These are phyloP conservation scores for Stagonosporopsis rhizophila DNA, from an alignment of 2,329 filamentous ascomycete species.

Conservation along the genomic window DNA sequence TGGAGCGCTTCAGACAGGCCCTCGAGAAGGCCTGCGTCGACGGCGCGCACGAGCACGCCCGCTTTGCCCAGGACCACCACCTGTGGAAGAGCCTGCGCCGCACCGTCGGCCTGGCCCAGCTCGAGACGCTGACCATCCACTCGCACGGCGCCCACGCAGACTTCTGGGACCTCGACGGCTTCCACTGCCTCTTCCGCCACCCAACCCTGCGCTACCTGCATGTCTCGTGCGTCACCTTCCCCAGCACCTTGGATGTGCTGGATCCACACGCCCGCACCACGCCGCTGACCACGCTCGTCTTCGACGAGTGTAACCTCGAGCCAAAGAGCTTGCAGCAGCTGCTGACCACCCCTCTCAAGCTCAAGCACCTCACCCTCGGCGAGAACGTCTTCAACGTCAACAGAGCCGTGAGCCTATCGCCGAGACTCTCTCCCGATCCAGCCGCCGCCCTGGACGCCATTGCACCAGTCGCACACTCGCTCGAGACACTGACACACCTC, in stretches of 20 bases:
- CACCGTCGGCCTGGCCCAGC: conserved; percentile 34
- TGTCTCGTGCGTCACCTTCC: conserved; percentile 41
- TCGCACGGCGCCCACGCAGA: conserved; percentile 42
- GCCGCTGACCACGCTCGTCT: conserved; percentile 40
- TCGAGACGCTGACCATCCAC: conserved; percentile 43
- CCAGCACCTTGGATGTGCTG: conserved; percentile 29
- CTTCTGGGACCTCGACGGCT: conserved; percentile 43
- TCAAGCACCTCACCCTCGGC: conserved; percentile 44
- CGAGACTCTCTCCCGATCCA: conserved; percentile 26
- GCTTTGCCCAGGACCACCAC: conserved; percentile 21
- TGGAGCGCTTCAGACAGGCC: conserved; percentile 40
- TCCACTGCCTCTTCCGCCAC: conserved; percentile 46
- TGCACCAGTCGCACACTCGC: conserved; percentile 38
- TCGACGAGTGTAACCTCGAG: conserved; percentile 46
- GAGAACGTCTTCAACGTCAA: conserved; percentile 44
- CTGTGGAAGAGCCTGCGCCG: conserved; percentile 23
- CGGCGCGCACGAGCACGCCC: conserved; percentile 22
- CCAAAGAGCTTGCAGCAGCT: conserved; percentile 35
- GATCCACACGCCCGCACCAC: conserved; percentile 29
- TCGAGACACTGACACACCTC: conserved; percentile 38
- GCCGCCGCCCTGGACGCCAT: conserved; percentile 35
- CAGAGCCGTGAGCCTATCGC: conserved; percentile 15
- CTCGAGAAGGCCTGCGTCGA: conserved; percentile 37
- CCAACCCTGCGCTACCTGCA: conserved; percentile 43
- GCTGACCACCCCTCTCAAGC: conserved; percentile 35